Conservation (phyloP, 2,329 filamentous ascomycete species). For the Diaporthe sp. region DNA sequence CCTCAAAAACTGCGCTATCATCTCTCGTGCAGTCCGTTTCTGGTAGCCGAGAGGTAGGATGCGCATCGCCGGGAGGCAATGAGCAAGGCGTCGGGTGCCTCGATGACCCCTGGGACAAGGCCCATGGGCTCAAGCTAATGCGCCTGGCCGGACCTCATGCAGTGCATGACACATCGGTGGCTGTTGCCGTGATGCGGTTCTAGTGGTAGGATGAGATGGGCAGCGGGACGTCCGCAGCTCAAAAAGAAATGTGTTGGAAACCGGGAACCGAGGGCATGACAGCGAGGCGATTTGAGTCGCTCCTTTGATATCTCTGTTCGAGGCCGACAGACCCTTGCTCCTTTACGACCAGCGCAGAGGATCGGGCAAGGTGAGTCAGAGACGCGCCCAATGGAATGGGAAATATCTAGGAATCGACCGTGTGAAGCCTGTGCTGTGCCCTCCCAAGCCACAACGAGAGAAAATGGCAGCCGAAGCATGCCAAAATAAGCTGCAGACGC, state of each 20-base stretch:
- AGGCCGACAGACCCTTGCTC: slow-evolving; percentile 57
- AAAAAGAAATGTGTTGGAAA: slow-evolving; percentile 38
- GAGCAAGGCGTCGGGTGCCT: slow-evolving; percentile 62
- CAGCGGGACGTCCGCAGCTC: slow-evolving; percentile 43
- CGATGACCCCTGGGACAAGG: slow-evolving; percentile 54
- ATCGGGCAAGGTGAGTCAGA: slow-evolving; percentile 58
- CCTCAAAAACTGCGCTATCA: slow-evolving; percentile 88
- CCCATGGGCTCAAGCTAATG: slow-evolving; percentile 66
- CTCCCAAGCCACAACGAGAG: slow-evolving; percentile 54
- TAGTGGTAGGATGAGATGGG: slow-evolving; percentile 50
- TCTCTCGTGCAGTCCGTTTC: slow-evolving; percentile 61
- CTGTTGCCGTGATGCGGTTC: slow-evolving; percentile 55
- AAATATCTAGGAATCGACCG: slow-evolving; percentile 59
- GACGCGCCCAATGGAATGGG: slow-evolving; percentile 41
- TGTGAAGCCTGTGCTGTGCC: slow-evolving; percentile 61
- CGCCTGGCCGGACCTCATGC: slow-evolving; percentile 67
- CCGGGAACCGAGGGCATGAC: slow-evolving; percentile 59
- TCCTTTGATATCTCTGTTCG: slow-evolving; percentile 60
- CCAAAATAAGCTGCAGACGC: slow-evolving; percentile 20
- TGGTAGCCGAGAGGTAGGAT: slow-evolving; percentile 57
- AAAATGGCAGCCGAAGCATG: slow-evolving; percentile 41
- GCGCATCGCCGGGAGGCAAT: slow-evolving; percentile 46
- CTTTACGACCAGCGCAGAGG: slow-evolving; percentile 46
- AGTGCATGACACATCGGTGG: slow-evolving; percentile 59
- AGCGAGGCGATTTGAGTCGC: slow-evolving; percentile 53